A percentile compares a stretch with the other conserved stretches of the same genome.
phyloP scores from a whole-genome alignment of 2,329 filamentous ascomycete species.

The Ophiostoma angusticollis region DNA sequence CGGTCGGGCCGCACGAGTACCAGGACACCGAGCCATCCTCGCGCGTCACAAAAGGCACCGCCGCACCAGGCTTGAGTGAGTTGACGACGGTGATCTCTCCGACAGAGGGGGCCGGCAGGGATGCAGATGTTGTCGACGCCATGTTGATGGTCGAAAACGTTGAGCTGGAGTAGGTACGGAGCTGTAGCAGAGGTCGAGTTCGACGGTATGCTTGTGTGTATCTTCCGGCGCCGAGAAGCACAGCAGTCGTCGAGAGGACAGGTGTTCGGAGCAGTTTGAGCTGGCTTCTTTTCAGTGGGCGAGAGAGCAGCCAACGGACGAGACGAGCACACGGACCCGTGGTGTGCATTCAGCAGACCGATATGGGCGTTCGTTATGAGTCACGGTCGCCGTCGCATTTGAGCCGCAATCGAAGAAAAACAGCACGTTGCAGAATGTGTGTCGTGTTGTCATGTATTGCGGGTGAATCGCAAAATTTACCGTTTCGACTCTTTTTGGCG shows the following conservation, averaged over 20 bases:
- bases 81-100: conserved; percentile 57
- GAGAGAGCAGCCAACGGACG: conserved; percentile 3
- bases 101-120: conserved; percentile 1
- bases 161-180: neutral
- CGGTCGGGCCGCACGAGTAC: conserved; percentile 22
- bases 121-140: neutral
- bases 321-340: conserved; percentile 2
- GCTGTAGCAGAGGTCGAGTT: neutral
- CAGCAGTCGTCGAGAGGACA: no score
- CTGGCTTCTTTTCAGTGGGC: neutral
- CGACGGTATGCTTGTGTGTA: no score
- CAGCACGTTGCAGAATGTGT: no score
- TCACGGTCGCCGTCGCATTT: conserved; percentile 6
- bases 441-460: no score
- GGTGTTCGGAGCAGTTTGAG: neutral
- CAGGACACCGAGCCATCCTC: conserved; percentile 14
- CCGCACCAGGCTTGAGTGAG: conserved; percentile 57
- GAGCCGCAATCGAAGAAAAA: neutral
- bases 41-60: conserved; percentile 31
- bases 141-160: neutral
- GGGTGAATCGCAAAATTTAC: no score
- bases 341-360: conserved; percentile 8
- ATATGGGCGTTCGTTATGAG: neutral
- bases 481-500: no score
- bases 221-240: no score